Evolutionary conservation across 805 yeast genomes (phyloP).

Genomic region (Ogataea sp.): DNA sequence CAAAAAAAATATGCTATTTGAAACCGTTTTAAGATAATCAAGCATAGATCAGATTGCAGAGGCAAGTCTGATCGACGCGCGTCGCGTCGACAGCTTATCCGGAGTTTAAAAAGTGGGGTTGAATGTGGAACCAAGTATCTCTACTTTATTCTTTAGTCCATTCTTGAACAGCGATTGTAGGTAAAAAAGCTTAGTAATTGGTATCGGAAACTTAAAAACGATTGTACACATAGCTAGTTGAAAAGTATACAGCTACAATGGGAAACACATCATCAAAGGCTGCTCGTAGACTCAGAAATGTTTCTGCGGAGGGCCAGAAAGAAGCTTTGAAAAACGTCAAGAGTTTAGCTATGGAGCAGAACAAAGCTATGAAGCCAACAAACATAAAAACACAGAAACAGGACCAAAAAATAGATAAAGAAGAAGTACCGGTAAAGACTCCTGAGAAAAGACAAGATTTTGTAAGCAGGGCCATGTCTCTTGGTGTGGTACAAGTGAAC

Average conservation of each 20-base stretch:
- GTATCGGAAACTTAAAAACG: too few species aligned
- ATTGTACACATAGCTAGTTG: too few species aligned
- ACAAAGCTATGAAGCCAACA: neutral
- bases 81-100: neutral
- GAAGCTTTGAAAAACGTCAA: neutral
- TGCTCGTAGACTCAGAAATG: too few species aligned
- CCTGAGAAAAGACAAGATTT: neutral
- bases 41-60: neutral
- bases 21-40: neutral
- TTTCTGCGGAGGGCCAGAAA: neutral
- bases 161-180: neutral
- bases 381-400: neutral
- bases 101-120: neutral
- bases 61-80: neutral
- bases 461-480: neutral
- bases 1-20: too few species aligned
- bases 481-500: constrained; percentile 1
- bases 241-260: too few species aligned
- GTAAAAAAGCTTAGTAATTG: too few species aligned
- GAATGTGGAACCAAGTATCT: neutral
- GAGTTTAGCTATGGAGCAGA: neutral
- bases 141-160: neutral
- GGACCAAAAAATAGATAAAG: neutral
- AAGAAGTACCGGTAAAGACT: neutral
- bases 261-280: neutral